These are phyloP conservation scores for Nemania sp. DNA, from an alignment of 2,329 filamentous ascomycete genomes.

Conservation along the genomic window DNA sequence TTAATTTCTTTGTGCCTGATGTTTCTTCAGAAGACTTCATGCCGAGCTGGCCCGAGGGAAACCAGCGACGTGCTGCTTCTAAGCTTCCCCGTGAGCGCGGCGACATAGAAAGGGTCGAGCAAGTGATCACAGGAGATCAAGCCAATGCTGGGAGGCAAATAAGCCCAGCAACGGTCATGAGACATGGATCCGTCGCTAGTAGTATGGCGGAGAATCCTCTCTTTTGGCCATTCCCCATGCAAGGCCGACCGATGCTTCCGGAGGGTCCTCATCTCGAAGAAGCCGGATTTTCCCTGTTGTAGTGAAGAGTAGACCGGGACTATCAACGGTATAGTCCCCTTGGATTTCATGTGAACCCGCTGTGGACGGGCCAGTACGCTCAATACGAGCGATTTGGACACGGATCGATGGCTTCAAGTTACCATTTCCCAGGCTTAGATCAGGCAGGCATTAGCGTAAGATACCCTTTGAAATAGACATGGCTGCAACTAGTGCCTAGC, in stretches of 20 bases:
- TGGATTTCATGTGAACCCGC: not conserved
- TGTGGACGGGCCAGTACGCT: not conserved
- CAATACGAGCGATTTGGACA: not conserved
- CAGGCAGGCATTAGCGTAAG: conserved; percentile 15
- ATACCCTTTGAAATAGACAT: conserved; percentile 19
- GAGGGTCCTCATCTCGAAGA: conserved; percentile 51
- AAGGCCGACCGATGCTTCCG: conserved; percentile 58
- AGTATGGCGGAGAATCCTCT: conserved; percentile 49
- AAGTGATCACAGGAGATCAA: conserved; percentile 19
- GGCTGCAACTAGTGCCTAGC: conserved; percentile 1
- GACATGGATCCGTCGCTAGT: conserved; percentile 20
- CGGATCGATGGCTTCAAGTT: conserved; percentile 1
- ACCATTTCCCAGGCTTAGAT: not conserved
- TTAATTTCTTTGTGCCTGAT: conserved; percentile 61
- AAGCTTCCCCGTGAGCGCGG: conserved; percentile 16
- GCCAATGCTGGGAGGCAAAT: not conserved
- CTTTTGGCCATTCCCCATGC: conserved; percentile 65
- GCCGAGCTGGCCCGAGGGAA: conserved; percentile 47
- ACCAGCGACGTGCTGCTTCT: conserved; percentile 12
- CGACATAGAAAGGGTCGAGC: conserved; percentile 32
- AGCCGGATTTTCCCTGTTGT: conserved; percentile 55
- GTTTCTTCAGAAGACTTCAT: conserved; percentile 52
- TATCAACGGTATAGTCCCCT: not conserved
- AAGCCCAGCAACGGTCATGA: not conserved
- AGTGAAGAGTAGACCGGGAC: conserved; percentile 3